phyloP scores from a whole-genome alignment of 345 rosid genomes.

The Salix udensis region DNA sequence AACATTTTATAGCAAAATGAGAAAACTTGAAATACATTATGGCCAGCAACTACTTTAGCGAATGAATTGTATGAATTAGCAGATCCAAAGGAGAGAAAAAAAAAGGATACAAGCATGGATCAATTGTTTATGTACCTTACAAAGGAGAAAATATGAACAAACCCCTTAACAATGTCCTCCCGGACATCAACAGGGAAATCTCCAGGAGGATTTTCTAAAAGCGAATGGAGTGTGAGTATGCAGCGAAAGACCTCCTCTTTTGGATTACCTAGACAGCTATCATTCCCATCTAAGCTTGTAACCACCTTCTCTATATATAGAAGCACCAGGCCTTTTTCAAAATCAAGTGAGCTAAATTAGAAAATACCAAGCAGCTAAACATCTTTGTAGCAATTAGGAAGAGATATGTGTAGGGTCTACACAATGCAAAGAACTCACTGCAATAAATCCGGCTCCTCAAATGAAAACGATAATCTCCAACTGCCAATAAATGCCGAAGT shows the following conservation, averaged over 20 bases:
- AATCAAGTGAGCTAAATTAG: constrained; percentile 13
- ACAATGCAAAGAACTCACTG: constrained; percentile 44
- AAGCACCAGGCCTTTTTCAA: constrained; percentile 56
- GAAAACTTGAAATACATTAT: constrained; percentile 9
- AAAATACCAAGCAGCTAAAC: background rate
- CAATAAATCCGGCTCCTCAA: constrained; percentile 63
- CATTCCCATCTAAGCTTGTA: constrained; percentile 44
- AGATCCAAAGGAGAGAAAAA: constrained; percentile 13
- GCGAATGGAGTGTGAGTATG: constrained; percentile 68
- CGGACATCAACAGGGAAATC: constrained; percentile 66
- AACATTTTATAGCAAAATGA: constrained; percentile 23
- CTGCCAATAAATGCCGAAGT: constrained; percentile 64
- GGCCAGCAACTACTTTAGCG: constrained; percentile 1
- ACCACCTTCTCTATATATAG: constrained; percentile 72
- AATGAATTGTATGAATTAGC: background rate
- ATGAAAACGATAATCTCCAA: constrained; percentile 69
- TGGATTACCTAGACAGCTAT: constrained; percentile 43
- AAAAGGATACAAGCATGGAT: constrained; percentile 4
- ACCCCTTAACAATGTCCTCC: constrained; percentile 58
- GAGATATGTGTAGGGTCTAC: constrained; percentile 4
- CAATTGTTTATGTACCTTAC: constrained; percentile 45
- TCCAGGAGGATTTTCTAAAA: constrained; percentile 83
- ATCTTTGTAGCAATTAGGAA: constrained; percentile 10
- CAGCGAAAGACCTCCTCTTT: constrained; percentile 76
- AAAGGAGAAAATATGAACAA: constrained; percentile 60